phyloP scores from a whole-genome alignment of 352 stramenopile species.

The Pythium coloratum region DNA sequence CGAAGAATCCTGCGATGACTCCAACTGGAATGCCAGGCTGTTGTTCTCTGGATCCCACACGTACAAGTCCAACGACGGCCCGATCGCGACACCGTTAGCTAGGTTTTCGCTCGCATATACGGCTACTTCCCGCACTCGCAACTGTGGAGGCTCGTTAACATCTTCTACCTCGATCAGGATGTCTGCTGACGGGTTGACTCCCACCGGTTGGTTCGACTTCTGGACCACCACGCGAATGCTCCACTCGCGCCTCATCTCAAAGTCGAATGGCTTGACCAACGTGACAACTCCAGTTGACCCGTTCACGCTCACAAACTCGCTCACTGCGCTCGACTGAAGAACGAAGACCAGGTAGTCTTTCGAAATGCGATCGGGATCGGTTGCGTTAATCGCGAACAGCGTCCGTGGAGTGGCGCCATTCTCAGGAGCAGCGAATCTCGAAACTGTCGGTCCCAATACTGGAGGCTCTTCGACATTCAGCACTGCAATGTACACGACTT shows the following conservation, averaged over 20 bases:
- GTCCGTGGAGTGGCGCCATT: conserved; percentile 40
- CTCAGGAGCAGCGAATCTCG: conserved; percentile 21
- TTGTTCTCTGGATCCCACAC: conserved; percentile 65
- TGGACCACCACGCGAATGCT: neutral
- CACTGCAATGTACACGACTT: conserved; percentile 29
- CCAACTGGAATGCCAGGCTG: conserved; percentile 39
- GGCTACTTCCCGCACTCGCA: neutral
- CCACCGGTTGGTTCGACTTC: neutral
- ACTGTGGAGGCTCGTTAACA: conserved; percentile 29
- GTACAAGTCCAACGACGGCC: conserved; percentile 27
- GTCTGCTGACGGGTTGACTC: neutral
- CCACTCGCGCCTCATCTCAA: conserved; percentile 14
- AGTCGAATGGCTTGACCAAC: conserved; percentile 30
- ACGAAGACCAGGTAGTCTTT: conserved; percentile 28
- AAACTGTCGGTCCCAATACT: neutral
- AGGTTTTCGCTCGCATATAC: conserved; percentile 22
- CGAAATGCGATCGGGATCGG: conserved; percentile 43
- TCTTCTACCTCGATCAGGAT: conserved; percentile 21
- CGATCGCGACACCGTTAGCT: conserved; percentile 20
- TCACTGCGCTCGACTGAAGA: neutral
- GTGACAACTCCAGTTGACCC: conserved; percentile 19
- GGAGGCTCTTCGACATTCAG: conserved; percentile 31
- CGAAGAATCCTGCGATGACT: conserved; percentile 40
- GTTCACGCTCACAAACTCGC: conserved; percentile 11
- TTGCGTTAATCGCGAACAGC: conserved; percentile 43